Base-by-base conservation (phyloP, 164 flowering plant species). In the Umbellularia californica region DNA sequence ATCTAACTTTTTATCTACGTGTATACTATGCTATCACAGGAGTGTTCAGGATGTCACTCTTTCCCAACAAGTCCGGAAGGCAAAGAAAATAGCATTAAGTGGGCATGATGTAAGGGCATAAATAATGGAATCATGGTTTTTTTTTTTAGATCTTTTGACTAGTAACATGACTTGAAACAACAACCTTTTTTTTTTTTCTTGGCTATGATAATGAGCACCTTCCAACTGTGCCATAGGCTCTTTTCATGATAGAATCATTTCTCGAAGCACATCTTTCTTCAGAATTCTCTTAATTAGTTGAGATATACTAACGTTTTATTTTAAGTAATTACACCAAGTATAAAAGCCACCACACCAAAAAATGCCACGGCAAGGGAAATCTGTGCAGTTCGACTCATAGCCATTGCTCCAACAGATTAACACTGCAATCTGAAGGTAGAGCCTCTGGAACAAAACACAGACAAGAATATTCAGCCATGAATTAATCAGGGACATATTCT, bases 281-380 rank as follows among this genome's bases (percentile, higher is more conserved):
- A 41, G 11, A 41, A 41, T 41, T 15, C 19, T 55, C 17, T 20
- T 20, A 55, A 55, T 55, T 55, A n/a, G n/a, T 55, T 55, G 60
- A 55, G 60, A 70, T 65, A 50, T 5, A 2, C 9, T 62, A 90
- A 92, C 92, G 89, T 90, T 65, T 86, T 86, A 70, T 89, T 88
- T 73, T 90, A 92, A 41, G 94, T 92, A 75, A 90, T 50, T 3
- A 90, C 79, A 24, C 94, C 94, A 63, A 88, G 62, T 17, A 89
- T 51, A 72, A 89, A 90, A 33, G 92, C 83, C 64, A 84, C 15
- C 1, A 69, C 60, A 3, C 94, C 94, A 20, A 88, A 72, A 1
- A 75, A 17, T 1, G 82, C 78, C 13, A 88, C 81, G 1, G 80
- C 50, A 22, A 88, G 70, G 17, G 90, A 55, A 85, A 84, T 80